Conservation (phyloP, 192 early-diverging fungal species). For the Backusella liffmaniae region DNA sequence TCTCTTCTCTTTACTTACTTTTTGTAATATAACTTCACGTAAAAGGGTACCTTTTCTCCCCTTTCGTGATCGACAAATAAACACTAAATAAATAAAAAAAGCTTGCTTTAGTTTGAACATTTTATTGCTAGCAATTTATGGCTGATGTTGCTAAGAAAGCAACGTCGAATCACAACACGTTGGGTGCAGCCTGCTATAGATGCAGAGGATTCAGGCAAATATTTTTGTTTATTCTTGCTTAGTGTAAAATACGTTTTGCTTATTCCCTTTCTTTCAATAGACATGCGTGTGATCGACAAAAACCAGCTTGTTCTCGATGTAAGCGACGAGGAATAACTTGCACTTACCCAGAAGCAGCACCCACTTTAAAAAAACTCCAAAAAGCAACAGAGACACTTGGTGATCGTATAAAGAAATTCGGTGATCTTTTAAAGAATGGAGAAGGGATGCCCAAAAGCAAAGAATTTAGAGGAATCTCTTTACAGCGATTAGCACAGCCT, state of each 20-base stretch:
- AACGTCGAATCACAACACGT: conserved; percentile 18
- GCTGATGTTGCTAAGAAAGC: conserved; percentile 15
- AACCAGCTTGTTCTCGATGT: conserved; percentile 38
- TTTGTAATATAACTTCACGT: background rate
- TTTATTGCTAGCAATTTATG: conserved; percentile 18
- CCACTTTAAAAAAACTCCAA: conserved; percentile 40
- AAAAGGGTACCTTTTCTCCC: background rate
- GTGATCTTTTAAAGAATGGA: conserved; percentile 32
- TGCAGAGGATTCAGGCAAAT: conserved; percentile 42
- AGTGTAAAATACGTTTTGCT: background rate
- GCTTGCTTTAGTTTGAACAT: background rate
- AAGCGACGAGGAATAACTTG: conserved; percentile 32
- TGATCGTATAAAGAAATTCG: conserved; percentile 40
- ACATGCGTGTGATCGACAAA: conserved; percentile 39
- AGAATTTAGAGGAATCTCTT: conserved; percentile 15
- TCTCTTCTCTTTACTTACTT: background rate
- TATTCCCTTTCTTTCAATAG: conserved; percentile 12
- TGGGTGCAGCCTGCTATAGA: conserved; percentile 38
- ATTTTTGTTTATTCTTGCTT: background rate
- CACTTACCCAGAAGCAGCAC: conserved; percentile 43
- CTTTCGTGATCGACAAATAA: background rate
- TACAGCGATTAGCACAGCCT: conserved; percentile 16
- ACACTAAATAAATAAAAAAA: conserved; percentile 1
- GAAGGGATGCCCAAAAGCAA: conserved; percentile 16
- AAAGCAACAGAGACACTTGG: conserved; percentile 42